A percentile compares a stretch with the other conserved stretches of the same genome.
phyloP scores from a whole-genome alignment of 805 yeast genomes.

The Lipomyces starkeyi region DNA sequence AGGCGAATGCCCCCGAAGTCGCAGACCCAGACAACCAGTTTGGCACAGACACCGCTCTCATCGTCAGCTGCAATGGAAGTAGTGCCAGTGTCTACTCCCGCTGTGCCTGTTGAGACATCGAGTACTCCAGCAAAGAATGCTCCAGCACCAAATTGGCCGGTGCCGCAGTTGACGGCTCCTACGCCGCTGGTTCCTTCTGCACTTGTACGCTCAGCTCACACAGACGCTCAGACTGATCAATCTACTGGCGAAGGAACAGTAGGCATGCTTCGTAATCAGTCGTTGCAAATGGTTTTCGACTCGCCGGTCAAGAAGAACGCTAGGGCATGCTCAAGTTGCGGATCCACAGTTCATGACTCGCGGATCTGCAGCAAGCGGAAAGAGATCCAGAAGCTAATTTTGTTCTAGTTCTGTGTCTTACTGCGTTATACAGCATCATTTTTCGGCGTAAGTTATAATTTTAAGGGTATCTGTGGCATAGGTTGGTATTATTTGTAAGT shows the following conservation, averaged over 20 bases:
- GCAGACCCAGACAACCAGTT: neutral
- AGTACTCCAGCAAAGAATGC: neutral
- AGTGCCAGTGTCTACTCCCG: neutral
- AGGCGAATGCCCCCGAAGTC: neutral
- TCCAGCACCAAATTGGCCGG: neutral
- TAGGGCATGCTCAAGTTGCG: neutral
- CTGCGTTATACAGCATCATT: neutral
- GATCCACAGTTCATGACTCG: neutral
- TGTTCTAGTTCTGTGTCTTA: neutral
- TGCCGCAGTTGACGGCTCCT: neutral
- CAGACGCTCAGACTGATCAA: neutral
- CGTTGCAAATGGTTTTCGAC: neutral
- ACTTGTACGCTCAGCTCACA: neutral
- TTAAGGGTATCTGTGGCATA: neutral
- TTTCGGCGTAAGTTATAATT: neutral
- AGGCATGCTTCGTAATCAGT: neutral
- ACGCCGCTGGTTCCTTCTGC: neutral
- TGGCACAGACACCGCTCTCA: neutral
- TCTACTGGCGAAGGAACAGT: neutral
- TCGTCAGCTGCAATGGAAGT: neutral
- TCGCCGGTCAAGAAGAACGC: neutral
- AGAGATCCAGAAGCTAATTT: neutral
- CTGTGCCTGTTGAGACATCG: neutral
- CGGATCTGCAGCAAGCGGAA: neutral
- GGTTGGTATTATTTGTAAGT: neutral